Percentiles rank a stretch among this genome's conserved stretches.
phyloP scores from a whole-genome alignment of 495 filamentous ascomycete species.

The Trypethelium eluteriae region DNA sequence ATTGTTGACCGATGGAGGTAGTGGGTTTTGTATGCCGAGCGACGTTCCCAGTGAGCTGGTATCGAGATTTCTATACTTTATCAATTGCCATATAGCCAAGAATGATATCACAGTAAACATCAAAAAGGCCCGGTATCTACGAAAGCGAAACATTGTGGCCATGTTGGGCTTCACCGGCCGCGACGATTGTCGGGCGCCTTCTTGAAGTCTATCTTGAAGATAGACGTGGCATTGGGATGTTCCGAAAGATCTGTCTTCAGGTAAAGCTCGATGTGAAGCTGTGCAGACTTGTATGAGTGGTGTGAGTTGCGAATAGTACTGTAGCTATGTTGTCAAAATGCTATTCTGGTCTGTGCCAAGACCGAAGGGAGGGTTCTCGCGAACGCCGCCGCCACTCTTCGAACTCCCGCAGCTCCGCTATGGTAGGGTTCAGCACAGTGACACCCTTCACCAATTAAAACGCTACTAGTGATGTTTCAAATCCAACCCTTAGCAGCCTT shows the following conservation, averaged over 20 bases:
- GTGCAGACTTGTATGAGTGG: too few relatives aligned
- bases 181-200: not conserved
- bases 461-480: not conserved
- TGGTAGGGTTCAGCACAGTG: too few relatives aligned
- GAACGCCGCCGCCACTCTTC: too few relatives aligned
- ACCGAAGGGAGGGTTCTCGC: not conserved
- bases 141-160: slow-evolving; percentile 60
- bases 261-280: too few relatives aligned
- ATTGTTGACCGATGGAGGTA: not conserved
- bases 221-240: not conserved
- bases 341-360: not conserved
- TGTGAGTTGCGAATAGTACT: too few relatives aligned
- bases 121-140: slow-evolving; percentile 68
- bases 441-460: not conserved
- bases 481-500: not conserved
- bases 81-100: slow-evolving; percentile 60
- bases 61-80: slow-evolving; percentile 18
- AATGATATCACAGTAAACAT: slow-evolving; percentile 59
- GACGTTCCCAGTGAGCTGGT: not conserved
- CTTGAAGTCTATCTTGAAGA: not conserved
- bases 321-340: not conserved
- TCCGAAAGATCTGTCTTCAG: too few relatives aligned
- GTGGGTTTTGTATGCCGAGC: not conserved
- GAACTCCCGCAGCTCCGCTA: too few relatives aligned
- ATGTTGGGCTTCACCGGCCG: not conserved